These are phyloP conservation scores for Podospora didyma DNA, from an alignment of 495 filamentous ascomycete species.

Conservation along the genomic window DNA sequence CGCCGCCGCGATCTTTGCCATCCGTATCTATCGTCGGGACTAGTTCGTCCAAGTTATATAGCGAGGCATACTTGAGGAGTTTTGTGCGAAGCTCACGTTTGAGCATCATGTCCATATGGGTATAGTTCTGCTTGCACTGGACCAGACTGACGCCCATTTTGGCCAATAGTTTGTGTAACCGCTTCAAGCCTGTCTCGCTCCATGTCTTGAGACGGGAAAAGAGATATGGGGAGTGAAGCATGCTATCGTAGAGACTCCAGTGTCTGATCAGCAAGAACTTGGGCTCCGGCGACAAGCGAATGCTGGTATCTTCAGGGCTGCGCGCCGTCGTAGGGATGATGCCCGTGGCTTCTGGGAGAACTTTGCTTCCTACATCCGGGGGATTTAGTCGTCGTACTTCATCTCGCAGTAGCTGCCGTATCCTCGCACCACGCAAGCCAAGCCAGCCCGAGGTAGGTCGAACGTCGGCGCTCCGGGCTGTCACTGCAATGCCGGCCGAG, in stretches of 20 bases:
- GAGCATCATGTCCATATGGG: constrained; percentile 97
- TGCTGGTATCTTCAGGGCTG: constrained; percentile 86
- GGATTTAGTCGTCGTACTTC: constrained; percentile 95
- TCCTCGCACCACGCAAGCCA: constrained; percentile 74
- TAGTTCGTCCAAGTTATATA: constrained; percentile 89
- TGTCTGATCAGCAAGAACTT: constrained; percentile 90
- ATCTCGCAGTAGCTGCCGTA: constrained; percentile 81
- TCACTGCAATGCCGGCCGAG: constrained; percentile 73
- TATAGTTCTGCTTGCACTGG: constrained; percentile 92
- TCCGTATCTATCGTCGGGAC: constrained; percentile 66
- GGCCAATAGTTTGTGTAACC: constrained; percentile 90
- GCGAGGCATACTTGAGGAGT: constrained; percentile 79
- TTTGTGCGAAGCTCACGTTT: constrained; percentile 85
- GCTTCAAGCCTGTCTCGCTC: constrained; percentile 83
- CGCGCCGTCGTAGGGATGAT: constrained; percentile 84
- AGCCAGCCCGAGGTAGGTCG: constrained; percentile 66
- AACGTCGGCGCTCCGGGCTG: constrained; percentile 51
- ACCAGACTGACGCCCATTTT: constrained; percentile 96
- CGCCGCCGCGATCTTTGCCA: constrained; percentile 51
- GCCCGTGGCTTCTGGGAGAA: constrained; percentile 57
- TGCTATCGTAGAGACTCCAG: constrained; percentile 97
- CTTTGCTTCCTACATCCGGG: constrained; percentile 54
- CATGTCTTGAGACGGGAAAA: constrained; percentile 88
- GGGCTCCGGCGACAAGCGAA: constrained; percentile 89
- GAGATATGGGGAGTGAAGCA: constrained; percentile 97